phyloP scores from a whole-genome alignment of 768 basidiomycete species.

The Lentinula edodes region DNA sequence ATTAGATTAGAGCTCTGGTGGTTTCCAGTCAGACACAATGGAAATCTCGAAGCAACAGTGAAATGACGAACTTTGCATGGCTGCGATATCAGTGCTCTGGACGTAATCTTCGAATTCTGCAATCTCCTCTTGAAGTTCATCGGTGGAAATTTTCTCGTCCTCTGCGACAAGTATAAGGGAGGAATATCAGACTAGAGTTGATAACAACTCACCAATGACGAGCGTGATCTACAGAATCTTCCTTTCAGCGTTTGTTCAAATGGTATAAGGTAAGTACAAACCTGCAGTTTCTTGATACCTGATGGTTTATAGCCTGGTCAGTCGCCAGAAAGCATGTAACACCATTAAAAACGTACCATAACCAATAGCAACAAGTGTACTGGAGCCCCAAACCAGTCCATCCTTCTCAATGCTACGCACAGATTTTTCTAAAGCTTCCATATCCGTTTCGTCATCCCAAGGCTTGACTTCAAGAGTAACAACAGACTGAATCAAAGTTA shows the following conservation, averaged over 20 bases:
- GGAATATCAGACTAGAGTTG: neutral
- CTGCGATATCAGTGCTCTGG: conserved; percentile 87
- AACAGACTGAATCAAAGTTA: conserved; percentile 60
- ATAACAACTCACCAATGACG: conserved; percentile 42
- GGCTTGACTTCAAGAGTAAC: conserved; percentile 99
- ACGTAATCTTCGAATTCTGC: conserved; percentile 81
- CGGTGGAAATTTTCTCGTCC: conserved; percentile 91
- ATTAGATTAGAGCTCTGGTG: neutral
- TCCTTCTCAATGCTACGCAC: conserved; percentile 86
- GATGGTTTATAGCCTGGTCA: neutral
- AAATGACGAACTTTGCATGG: conserved; percentile 80
- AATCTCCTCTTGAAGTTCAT: conserved; percentile 91
- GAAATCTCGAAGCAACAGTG: neutral
- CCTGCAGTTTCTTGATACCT: conserved; percentile 86
- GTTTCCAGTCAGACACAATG: neutral
- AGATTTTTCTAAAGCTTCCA: conserved; percentile 74
- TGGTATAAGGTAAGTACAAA: conserved; percentile 49
- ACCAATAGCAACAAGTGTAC: conserved; percentile 89
- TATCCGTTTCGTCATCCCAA: conserved; percentile 99
- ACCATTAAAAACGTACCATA: conserved; percentile 37
- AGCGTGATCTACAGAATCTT: conserved; percentile 37
- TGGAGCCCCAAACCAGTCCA: conserved; percentile 94
- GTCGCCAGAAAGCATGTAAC: neutral
- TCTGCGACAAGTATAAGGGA: conserved; percentile 40
- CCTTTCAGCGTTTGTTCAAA: conserved; percentile 12